A percentile compares a stretch with the other conserved stretches of the same genome.
phyloP scores from a whole-genome alignment of 805 yeast species.

The Gaillardinia entomophila region DNA sequence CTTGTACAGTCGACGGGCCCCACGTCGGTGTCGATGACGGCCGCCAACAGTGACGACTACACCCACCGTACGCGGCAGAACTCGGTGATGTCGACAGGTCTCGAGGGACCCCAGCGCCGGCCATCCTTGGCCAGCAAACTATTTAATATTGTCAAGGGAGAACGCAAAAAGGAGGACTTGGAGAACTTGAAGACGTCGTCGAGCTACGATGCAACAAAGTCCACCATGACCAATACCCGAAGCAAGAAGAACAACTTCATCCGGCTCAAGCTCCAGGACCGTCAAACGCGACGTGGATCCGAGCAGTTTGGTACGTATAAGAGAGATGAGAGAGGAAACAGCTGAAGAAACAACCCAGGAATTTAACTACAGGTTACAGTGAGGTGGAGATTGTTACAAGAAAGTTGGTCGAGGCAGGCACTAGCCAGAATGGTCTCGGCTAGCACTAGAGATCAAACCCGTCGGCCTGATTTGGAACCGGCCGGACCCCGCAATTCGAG shows the following conservation, averaged over 20 bases:
- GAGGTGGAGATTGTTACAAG: too few relatives aligned
- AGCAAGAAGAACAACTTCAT: conserved; percentile 12
- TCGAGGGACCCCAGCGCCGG: conserved; percentile 5
- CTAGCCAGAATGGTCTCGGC: too few relatives aligned
- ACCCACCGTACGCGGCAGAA: conserved; percentile 1
- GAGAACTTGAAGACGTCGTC: conserved; percentile 11
- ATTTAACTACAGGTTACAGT: too few relatives aligned
- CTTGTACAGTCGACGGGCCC: conserved; percentile 1
- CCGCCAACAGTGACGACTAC: conserved; percentile 1
- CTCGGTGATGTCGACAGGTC: conserved; percentile 4
- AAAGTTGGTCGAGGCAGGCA: too few relatives aligned
- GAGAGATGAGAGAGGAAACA: not conserved
- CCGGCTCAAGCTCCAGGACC: conserved; percentile 7
- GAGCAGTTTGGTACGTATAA: conserved; percentile 31
- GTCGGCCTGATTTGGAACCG: too few relatives aligned
- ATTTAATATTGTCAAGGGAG: not conserved
- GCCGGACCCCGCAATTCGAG: not conserved
- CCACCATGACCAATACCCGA: conserved; percentile 26
- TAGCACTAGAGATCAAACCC: too few relatives aligned
- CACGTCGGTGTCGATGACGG: not conserved
- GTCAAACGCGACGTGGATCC: conserved; percentile 15
- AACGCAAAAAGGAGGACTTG: not conserved
- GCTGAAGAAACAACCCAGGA: not conserved
- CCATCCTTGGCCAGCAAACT: not conserved
- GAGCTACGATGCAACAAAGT: conserved; percentile 34